Evolutionary conservation across 148 eudicot genomes (phyloP), one percentile per base, ranked within the genome.

Genomic region (Bassia scoparia): DNA sequence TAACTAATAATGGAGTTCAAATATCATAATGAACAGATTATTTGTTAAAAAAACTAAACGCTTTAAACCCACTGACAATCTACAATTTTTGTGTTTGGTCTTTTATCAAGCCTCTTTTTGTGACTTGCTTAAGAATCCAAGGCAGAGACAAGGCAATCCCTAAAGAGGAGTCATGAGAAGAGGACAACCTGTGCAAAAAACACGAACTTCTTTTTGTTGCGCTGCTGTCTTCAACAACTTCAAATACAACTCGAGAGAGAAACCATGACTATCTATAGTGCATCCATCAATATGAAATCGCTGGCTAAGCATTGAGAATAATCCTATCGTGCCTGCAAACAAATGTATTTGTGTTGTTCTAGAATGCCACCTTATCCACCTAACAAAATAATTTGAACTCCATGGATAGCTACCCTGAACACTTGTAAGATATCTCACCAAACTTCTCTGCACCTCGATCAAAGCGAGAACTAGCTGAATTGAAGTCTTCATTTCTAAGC

Each of bases 391-490:
- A n/a, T n/a, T 35, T n/a, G n/a, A 62, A 38, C n/a, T 46, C n/a
- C 44, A 63, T 48, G 58, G 44, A 33, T 41, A 75, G 61, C 20
- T 60, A 59, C 61, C n/a, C 85, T 74, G 48, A 94, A 97, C n/a
- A n/a, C 97, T 89, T 94, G 78, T 87, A 81, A 73, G 98, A 94
- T 82, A 94, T 91, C 82, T 94, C 97, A 33, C 98, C 98, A 72
- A 94, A 94, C 86, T 91, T 94, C 84, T 94, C 98, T 48, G 98
- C 98, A 77, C 98, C 77, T 94, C 98, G 78, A 94, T 87, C 71
- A 94, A n/a, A 87, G 78, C 98, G 97, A 79, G 96, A 87, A 79
- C 89, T 94, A n/a, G 97, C 97, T 44, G 98, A 91, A 78, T 82
- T 87, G 61, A 94, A 94, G 79, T 94, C 96, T 81, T 94, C 98